phyloP scores from a whole-genome alignment of 352 stramenopile species.

The Globisporangium barbulae region DNA sequence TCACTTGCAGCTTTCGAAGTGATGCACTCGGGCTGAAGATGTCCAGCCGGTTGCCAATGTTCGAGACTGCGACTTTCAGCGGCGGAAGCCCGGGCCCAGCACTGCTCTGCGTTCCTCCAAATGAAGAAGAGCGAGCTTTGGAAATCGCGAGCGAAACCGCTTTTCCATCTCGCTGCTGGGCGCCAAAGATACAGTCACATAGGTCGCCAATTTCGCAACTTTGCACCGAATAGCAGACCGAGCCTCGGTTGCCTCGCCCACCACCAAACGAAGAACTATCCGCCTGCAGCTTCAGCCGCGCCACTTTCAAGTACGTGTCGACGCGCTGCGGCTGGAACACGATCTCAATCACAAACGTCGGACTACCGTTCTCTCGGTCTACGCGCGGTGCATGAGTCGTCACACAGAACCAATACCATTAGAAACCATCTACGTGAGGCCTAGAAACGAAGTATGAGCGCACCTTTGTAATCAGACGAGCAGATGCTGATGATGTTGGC shows the following conservation, averaged over 20 bases:
- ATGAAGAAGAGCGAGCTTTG: constrained; percentile 16
- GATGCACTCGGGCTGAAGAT: constrained; percentile 34
- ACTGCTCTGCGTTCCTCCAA: not conserved
- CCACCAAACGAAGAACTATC: constrained; percentile 25
- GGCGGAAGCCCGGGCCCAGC: not conserved
- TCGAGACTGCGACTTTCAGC: constrained; percentile 37
- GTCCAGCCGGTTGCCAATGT: constrained; percentile 34
- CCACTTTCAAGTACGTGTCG: constrained; percentile 48
- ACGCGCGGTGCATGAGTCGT: not conserved
- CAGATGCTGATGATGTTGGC: constrained; percentile 56
- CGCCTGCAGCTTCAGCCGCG: constrained; percentile 54
- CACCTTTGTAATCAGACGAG: constrained; percentile 71
- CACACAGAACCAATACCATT: not conserved
- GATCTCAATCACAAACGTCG: constrained; percentile 56
- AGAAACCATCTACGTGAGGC: not conserved
- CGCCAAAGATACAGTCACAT: constrained; percentile 48
- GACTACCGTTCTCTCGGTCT: constrained; percentile 55
- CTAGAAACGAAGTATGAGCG: not conserved
- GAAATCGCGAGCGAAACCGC: constrained; percentile 29
- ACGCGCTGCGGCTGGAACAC: constrained; percentile 44
- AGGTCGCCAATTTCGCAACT: constrained; percentile 50
- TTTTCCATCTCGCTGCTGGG: constrained; percentile 19
- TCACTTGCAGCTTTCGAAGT: constrained; percentile 31
- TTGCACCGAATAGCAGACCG: constrained; percentile 43
- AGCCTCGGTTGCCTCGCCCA: constrained; percentile 17